Conservation (phyloP, 139 green algal genomes). For the Chlorella vulgaris region DNA sequence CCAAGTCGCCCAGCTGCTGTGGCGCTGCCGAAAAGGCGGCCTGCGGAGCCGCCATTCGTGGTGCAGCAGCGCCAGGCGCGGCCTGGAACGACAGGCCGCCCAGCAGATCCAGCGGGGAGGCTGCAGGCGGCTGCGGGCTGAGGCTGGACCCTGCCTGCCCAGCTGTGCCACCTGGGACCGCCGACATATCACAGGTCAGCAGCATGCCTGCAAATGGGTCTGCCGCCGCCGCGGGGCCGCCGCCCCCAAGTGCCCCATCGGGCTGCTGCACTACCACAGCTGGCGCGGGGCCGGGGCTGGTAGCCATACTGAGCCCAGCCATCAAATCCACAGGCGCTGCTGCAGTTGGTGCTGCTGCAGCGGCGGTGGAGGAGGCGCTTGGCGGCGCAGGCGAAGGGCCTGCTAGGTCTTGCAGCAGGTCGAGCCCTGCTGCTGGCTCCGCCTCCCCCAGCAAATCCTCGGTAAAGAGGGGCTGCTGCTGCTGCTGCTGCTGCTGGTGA, state of each 20-base stretch:
- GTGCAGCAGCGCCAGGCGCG: too few species aligned
- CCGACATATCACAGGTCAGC: neutral
- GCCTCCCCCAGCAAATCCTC: constrained; percentile 26
- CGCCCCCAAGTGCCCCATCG: neutral
- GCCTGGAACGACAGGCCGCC: constrained; percentile 3
- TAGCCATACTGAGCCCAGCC: neutral
- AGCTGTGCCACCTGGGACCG: neutral
- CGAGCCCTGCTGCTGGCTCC: too few species aligned
- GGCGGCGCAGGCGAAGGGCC: neutral
- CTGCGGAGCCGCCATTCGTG: too few species aligned
- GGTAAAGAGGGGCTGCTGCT: constrained; percentile 18
- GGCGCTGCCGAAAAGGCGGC: too few species aligned
- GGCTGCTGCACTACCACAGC: neutral
- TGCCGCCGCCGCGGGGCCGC: neutral
- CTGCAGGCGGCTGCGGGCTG: neutral
- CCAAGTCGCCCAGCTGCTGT: neutral
- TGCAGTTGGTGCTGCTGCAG: neutral
- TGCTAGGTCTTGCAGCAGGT: neutral
- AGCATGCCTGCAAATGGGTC: constrained; percentile 24
- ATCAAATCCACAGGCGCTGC: neutral
- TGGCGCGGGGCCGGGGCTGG: neutral
- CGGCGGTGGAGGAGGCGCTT: too few species aligned
- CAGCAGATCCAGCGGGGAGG: neutral
- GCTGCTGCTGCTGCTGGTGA: constrained; percentile 16
- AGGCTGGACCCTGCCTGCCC: neutral